Evolutionary conservation across 305 asterid genomes (phyloP), one percentile per base, ranked within the genome.

Genomic region (Solanum hybrid): DNA sequence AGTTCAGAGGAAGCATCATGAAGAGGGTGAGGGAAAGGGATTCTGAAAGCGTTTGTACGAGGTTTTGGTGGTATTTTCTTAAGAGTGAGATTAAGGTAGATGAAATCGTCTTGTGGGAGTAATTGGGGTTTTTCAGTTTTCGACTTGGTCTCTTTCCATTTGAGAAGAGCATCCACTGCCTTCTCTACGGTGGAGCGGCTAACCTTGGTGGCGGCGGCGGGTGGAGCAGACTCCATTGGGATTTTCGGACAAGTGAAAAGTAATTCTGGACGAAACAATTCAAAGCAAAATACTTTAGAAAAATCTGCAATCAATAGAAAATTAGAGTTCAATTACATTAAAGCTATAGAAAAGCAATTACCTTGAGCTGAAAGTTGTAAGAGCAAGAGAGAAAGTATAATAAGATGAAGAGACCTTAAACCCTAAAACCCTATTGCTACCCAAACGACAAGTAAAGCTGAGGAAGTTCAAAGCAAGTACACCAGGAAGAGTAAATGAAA

Each of bases 31-130:
- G 97, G 91, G 75, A 97, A 94, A 3, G 95, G 91, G 87, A 96
- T 92, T 90, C 80, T 91, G 87, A 87, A 95, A 26, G 99, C 95
- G 39, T 92, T 94, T 3, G 95, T 94, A 91, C 96, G 96, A 27
- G 97, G 80, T 80, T 94, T 93, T 3, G 93, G 89, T 1, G 98
- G 99, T 91, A 97, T 94, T 91, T 94, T 96, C 89, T 93, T 94
- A 38, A 96, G 97, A 80, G 98, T 95, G 77, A 96, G 90, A 81
- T 93, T 95, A 77, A 97, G 99, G 92, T 95, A 97, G 78, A 97
- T 80, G 82, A 93, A 95, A 84, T 97, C 99, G 22, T 97, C 99
- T 32, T 91, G 89, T 22, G 98, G 97, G 12, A 97, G 94, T 11
- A 97, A 94, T 75, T 95, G 97, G 10, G 92, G 94, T 91, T 94